Evolutionary conservation across 2,329 filamentous ascomycete genomes (phyloP), one percentile per base, ranked within the genome.

Genomic region (Tricladium varicosporioides): DNA sequence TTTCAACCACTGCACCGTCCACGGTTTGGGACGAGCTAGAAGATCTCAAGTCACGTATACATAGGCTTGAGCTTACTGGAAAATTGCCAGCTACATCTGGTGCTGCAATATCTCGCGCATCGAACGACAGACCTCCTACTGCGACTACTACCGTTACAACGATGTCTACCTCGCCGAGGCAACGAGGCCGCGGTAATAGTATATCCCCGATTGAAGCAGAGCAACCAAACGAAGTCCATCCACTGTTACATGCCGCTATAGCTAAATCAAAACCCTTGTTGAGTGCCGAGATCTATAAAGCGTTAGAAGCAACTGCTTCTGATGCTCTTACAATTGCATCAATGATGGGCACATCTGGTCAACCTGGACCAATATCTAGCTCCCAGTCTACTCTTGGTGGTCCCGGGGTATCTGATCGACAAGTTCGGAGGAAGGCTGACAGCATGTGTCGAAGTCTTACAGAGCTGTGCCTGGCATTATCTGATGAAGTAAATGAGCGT

Each of bases 11-110:
- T 1, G 91, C 91, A 1, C 91, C 92, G 11, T 95, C 92, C 1
- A 97, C 92, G 0, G 91, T 99, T 2, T 99, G 94, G 94, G 94
- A 97, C 70, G 94, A 99, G 73, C 76, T 99, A 27, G 94, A 97
- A 66, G 94, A 97, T 63, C 76, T 99, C 48, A 97, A 97, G 72
- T 94, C 91, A 43, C 85, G 94, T 31, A 96, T 99, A 65, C 87
- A 91, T 65, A 89, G 91, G 59, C 81, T 99, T 9, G 94, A 97
- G 72, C 74, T 95, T 64, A 95, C 91, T 2, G 92, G 92, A 57
- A 96, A 95, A 73, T 76, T 94, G 33, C 92, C 92, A 0, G 77
- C 90, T 0, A 92, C 89, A 1, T 93, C 92, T 2, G 89, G 87
- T 36, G 90, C 90, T 2, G 89, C 90, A 1, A 87, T 92, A 69